phyloP scores from a whole-genome alignment of 768 basidiomycete species.

The Collybiopsis luxurians region DNA sequence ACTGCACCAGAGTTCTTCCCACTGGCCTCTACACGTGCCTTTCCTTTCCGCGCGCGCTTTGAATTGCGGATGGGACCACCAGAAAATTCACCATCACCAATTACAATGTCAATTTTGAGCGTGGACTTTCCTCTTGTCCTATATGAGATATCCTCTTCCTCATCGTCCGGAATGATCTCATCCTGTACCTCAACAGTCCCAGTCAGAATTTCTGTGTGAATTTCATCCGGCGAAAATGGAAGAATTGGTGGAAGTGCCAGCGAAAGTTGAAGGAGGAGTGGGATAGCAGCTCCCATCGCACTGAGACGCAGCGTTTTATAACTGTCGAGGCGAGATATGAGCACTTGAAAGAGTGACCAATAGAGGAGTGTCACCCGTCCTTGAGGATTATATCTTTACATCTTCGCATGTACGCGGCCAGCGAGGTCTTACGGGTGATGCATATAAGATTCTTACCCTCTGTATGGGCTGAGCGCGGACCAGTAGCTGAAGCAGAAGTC shows the following conservation, averaged over 20 bases:
- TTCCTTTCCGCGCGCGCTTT: conserved; percentile 1
- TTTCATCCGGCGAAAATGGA: conserved; percentile 62
- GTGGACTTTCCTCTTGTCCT: conserved; percentile 71
- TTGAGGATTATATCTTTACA: conserved; percentile 72
- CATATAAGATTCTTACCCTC: conserved; percentile 84
- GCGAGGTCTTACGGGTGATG: conserved; percentile 69
- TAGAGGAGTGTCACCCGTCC: conserved; percentile 57
- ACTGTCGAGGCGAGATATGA: conserved; percentile 29
- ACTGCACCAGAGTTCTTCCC: conserved; percentile 6
- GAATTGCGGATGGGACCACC: not conserved
- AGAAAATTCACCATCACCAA: conserved; percentile 54
- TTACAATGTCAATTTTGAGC: conserved; percentile 54
- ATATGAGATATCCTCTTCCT: conserved; percentile 66
- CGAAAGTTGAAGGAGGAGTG: conserved; percentile 67
- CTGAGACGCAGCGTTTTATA: conserved; percentile 72
- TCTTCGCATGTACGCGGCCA: conserved; percentile 72
- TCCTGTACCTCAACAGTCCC: conserved; percentile 75
- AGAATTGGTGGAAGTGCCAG: conserved; percentile 72
- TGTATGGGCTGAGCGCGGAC: conserved; percentile 72
- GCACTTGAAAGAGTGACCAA: not conserved
- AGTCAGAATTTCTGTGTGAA: conserved; percentile 60
- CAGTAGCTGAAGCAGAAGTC: conserved; percentile 72
- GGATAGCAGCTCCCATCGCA: conserved; percentile 90
- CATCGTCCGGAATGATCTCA: conserved; percentile 73
- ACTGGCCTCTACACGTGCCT: not conserved